These are phyloP conservation scores for Trichophyton simii DNA, from an alignment of 2,329 filamentous ascomycete species.

Conservation along the genomic window DNA sequence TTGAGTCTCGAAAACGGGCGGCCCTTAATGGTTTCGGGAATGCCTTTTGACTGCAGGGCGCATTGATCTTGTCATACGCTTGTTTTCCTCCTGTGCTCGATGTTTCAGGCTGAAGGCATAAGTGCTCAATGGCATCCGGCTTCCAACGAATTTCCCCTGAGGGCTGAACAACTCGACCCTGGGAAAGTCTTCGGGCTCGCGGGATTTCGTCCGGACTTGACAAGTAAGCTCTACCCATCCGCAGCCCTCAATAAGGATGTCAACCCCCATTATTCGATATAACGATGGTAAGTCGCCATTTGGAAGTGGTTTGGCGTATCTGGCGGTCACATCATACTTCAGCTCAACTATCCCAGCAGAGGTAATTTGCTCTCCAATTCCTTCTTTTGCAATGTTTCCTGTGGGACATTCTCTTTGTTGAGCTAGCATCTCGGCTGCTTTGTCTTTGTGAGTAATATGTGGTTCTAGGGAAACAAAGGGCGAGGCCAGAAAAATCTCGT, in stretches of 20 bases:
- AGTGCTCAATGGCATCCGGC: constrained; percentile 10
- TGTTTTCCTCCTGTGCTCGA: neutral
- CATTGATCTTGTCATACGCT: neutral
- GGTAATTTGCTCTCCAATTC: constrained; percentile 45
- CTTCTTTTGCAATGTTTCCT: constrained; percentile 50
- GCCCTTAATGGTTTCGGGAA: neutral
- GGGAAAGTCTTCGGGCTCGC: constrained; percentile 40
- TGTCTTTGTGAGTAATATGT: constrained; percentile 68
- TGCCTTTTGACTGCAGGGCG: neutral
- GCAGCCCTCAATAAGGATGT: constrained; percentile 81
- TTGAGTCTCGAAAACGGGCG: neutral
- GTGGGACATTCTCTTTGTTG: constrained; percentile 50
- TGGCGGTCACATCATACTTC: constrained; percentile 69
- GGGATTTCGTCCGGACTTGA: constrained; percentile 55
- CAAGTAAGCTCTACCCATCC: constrained; percentile 85
- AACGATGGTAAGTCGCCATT: neutral
- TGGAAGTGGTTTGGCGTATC: constrained; percentile 37
- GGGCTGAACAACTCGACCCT: constrained; percentile 76
- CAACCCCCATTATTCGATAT: constrained; percentile 54
- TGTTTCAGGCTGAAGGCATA: constrained; percentile 2
- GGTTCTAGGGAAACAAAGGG: constrained; percentile 68
- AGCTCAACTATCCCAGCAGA: constrained; percentile 66
- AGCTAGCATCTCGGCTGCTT: constrained; percentile 61
- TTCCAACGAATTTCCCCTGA: constrained; percentile 41
- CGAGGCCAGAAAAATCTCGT: constrained; percentile 62